Conservation (phyloP, 371 early-diverging fungal species). For the Coemansia sp. region DNA sequence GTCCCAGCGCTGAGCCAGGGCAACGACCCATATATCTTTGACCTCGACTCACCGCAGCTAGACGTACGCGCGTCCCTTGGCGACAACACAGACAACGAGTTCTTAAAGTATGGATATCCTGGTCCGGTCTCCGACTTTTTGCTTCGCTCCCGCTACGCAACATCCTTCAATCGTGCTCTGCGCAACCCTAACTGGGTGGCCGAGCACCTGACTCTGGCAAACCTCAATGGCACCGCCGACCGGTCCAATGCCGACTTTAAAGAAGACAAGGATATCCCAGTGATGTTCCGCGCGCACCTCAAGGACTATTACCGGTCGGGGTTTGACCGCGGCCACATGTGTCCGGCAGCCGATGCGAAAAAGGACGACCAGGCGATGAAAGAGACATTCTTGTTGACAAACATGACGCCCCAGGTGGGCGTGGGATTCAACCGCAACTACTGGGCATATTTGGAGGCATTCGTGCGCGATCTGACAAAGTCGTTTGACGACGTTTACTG, state of each 20-base stretch:
- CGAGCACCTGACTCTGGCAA: constrained; percentile 70
- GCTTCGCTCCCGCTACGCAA: constrained; percentile 60
- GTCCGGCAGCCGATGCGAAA: constrained; percentile 80
- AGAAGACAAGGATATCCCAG: constrained; percentile 67
- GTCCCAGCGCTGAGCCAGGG: neutral
- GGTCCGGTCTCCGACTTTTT: constrained; percentile 64
- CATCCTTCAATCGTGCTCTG: constrained; percentile 69
- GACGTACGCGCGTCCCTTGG: neutral
- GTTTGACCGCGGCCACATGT: constrained; percentile 85
- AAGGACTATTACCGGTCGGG: constrained; percentile 69
- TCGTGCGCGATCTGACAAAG: constrained; percentile 66
- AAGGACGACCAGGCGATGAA: constrained; percentile 67
- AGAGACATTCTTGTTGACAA: constrained; percentile 75
- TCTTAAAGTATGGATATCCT: constrained; percentile 37
- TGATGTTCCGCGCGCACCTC: constrained; percentile 65
- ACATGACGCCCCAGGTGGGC: constrained; percentile 82
- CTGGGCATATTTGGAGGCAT: constrained; percentile 79
- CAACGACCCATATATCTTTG: neutral
- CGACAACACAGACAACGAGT: constrained; percentile 16
- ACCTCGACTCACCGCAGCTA: neutral
- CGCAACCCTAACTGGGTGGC: constrained; percentile 84
- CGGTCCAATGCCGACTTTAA: constrained; percentile 66
- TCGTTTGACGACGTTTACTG: constrained; percentile 72
- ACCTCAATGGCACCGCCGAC: constrained; percentile 56
- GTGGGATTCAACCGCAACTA: constrained; percentile 79